Evolutionary conservation across 257 asterid species (phyloP).

Genomic region (Ajuga chamaepitys): DNA sequence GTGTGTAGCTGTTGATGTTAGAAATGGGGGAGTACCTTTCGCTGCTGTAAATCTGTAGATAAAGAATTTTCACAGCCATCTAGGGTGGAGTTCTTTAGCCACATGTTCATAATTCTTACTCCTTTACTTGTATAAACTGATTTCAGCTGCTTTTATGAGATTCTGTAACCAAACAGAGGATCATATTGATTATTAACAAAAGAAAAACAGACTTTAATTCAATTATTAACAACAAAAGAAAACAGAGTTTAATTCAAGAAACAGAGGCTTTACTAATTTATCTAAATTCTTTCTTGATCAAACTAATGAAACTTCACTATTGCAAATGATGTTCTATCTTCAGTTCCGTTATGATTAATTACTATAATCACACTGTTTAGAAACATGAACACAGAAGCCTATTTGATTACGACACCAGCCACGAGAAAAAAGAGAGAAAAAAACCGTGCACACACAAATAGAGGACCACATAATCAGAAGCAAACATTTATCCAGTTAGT

Average conservation of each 20-base stretch:
- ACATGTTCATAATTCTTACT: constrained; percentile 36
- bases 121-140: neutral
- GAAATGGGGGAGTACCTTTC: constrained; percentile 38
- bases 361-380: no score
- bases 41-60: constrained; percentile 39
- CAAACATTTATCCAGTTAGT: no score
- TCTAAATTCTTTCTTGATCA: no score
- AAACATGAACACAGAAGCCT: no score
- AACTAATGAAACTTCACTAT: no score
- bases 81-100: constrained; percentile 15
- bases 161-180: neutral
- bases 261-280: no score
- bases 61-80: constrained; percentile 40
- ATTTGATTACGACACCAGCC: no score
- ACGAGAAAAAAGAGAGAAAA: no score
- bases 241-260: neutral
- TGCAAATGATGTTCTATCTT: no score
- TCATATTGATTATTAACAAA: neutral
- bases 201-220: neutral
- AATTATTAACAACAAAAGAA: neutral
- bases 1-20: neutral
- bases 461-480: no score
- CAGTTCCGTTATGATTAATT: no score
- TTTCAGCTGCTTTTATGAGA: neutral
- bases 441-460: no score